A percentile compares a stretch with the other conserved stretches of the same genome.
phyloP scores from a whole-genome alignment of 2,329 filamentous ascomycete species.

The Colletotrichum sp. region DNA sequence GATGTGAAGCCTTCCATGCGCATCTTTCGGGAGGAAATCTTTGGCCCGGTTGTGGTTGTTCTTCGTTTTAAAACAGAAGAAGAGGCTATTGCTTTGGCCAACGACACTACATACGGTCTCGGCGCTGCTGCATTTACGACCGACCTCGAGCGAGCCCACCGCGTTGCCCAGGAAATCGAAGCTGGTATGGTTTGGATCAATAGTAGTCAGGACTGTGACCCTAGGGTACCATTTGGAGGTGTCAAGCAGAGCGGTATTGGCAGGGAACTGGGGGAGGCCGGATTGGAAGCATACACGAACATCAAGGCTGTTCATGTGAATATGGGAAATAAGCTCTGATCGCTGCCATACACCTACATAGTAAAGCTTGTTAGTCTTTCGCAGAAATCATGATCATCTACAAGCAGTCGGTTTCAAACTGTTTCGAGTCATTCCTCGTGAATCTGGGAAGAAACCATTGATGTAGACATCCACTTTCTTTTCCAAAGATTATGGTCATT shows the following conservation, averaged over 20 bases:
- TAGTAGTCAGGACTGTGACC: conserved; percentile 47
- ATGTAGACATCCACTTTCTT: neutral
- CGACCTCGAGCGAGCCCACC: conserved; percentile 55
- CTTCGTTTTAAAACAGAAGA: neutral
- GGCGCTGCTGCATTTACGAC: conserved; percentile 66
- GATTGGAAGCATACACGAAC: neutral
- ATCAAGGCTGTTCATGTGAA: neutral
- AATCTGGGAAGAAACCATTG: neutral
- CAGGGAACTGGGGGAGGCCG: neutral
- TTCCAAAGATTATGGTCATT: neutral
- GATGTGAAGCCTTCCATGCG: conserved; percentile 44
- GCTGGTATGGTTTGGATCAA: conserved; percentile 63
- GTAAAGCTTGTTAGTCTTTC: neutral
- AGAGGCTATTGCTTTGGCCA: conserved; percentile 35
- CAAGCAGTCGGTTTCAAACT: neutral
- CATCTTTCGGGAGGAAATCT: conserved; percentile 51
- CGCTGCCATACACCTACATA: neutral
- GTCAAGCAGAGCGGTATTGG: conserved; percentile 40
- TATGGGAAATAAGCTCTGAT: neutral
- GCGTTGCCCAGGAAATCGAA: conserved; percentile 60
- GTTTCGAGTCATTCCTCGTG: neutral
- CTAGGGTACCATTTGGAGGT: conserved; percentile 48
- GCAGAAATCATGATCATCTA: neutral
- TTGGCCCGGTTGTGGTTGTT: conserved; percentile 49
- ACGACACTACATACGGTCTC: conserved; percentile 64